Evolutionary conservation across 2,329 filamentous ascomycete species (phyloP), one percentile per base, ranked within the genome.

Genomic region (Magnaporthiopsis incrustans): DNA sequence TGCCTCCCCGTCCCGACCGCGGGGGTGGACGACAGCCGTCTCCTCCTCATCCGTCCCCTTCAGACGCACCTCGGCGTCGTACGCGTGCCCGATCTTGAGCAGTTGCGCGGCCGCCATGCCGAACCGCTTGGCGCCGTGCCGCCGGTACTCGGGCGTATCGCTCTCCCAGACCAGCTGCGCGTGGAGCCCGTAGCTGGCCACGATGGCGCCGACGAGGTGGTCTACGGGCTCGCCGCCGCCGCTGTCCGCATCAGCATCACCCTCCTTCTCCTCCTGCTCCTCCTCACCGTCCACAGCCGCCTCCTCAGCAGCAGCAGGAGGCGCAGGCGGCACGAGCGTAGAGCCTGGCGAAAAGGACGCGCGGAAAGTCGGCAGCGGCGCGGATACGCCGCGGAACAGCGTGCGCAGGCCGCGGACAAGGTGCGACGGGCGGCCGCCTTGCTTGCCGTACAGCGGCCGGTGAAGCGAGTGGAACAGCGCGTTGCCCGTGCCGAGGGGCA

Each of bases 141-240:
- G 84, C 67, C 94, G 88, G 75, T 94, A 94, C 68, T 86, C 89
- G 0, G 85, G 79, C 0, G 93, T 96, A 74, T 98, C 94, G 74
- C 90, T 95, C 77, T 97, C 92, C 69, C 91, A 92, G 27, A 98
- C 92, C 4, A 98, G 82, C 57, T 89, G 87, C 35, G 93, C 91
- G 72, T 98, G 94, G 71, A 98, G 86, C 26, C 90, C 94, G 83
- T 96, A 96, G 74, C 90, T 95, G 59, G 88, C 89, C 2, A 98
- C 93, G 27, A 97, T 91, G 30, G 89, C 89, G 32, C 68, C 93
- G 70, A 89, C 84, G 30, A 89, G 78, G 59, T 75, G 73, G 0
- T 73, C 70, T 5, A 80, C 74, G 1, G 68, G 65, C 12, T 74
- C 70, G 38, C 74, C 69, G n/a, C 74, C 64, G 6, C n/a, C 32